A percentile compares a stretch with the other conserved stretches of the same genome.
These are phyloP conservation scores for Moesziomyces globuligerus DNA, from an alignment of 1,284 basidiomycete species.

Conservation along the genomic window DNA sequence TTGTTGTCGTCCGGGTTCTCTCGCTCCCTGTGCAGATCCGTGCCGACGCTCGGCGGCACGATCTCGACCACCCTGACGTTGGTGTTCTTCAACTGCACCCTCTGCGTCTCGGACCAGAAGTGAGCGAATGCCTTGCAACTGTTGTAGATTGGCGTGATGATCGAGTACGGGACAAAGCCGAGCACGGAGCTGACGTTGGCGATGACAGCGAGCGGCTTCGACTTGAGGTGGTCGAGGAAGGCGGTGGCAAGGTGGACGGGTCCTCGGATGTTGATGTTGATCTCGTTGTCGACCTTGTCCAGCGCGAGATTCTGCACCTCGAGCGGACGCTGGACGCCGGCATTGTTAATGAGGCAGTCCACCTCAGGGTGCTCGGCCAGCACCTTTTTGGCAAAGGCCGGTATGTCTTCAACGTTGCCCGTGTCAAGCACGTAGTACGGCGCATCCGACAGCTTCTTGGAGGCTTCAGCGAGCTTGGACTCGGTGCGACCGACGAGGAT, in stretches of 20 bases:
- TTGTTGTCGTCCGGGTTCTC: slow-evolving; percentile 62
- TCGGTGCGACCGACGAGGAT: slow-evolving; percentile 68
- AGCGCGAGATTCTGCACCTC: slow-evolving; percentile 60
- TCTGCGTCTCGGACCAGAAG: slow-evolving; percentile 59
- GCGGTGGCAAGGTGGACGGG: slow-evolving; percentile 58
- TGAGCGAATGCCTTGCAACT: slow-evolving; percentile 58
- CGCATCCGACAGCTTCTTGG: slow-evolving; percentile 62
- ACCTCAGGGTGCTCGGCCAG: slow-evolving; percentile 68
- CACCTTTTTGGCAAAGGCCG: slow-evolving; percentile 63
- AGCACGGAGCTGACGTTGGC: slow-evolving; percentile 61
- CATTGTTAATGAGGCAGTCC: slow-evolving; percentile 69
- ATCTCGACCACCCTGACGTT: slow-evolving; percentile 61
- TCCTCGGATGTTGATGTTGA: slow-evolving; percentile 62
- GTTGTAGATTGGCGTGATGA: slow-evolving; percentile 58
- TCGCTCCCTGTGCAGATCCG: slow-evolving; percentile 55
- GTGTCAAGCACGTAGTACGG: slow-evolving; percentile 68
- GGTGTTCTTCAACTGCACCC: slow-evolving; percentile 57
- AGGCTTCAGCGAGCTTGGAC: slow-evolving; percentile 61
- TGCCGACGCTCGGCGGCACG: slow-evolving; percentile 60
- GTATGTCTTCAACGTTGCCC: slow-evolving; percentile 61
- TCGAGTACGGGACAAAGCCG: slow-evolving; percentile 52
- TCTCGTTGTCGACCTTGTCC: slow-evolving; percentile 58
- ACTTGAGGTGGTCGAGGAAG: slow-evolving; percentile 59
- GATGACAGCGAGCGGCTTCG: slow-evolving; percentile 52
- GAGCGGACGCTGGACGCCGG: slow-evolving; percentile 66